Conservation (phyloP, 371 early-diverging fungal genomes). For the Rhizomucor miehei region DNA sequence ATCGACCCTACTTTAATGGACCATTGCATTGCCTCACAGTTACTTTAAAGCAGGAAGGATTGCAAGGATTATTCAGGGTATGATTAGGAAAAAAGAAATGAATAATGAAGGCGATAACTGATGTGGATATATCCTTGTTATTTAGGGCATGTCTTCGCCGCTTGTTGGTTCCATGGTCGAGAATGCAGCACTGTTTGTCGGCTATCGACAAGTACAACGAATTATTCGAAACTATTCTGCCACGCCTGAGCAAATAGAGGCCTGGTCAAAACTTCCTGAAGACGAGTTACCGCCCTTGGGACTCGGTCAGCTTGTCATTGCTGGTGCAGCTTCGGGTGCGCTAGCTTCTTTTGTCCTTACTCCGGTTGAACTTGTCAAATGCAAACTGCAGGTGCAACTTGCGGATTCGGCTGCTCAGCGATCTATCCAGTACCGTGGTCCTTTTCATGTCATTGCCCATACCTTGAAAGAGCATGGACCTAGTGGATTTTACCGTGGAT, state of each 20-base stretch:
- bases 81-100: conserved; percentile 1
- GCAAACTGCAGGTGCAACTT: conserved; percentile 91
- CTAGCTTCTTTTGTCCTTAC: conserved; percentile 87
- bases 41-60: conserved; percentile 70
- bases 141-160: conserved; percentile 87
- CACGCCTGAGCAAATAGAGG: conserved; percentile 18
- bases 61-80: conserved; percentile 79
- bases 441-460: conserved; percentile 68
- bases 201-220: conserved; percentile 82
- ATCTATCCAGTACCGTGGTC: conserved; percentile 55
- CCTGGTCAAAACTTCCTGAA: conserved; percentile 13
- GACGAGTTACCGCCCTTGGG: conserved; percentile 46
- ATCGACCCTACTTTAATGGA: conserved; percentile 69
- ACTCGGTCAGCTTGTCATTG: conserved; percentile 70
- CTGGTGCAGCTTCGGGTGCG: conserved; percentile 87
- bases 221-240: conserved; percentile 51
- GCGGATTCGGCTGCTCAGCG: conserved; percentile 30
- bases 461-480: conserved; percentile 73
- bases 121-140: neutral
- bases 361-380: conserved; percentile 95
- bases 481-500: conserved; percentile 86
- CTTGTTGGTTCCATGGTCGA: conserved; percentile 93
- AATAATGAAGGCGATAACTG: neutral
- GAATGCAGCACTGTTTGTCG: conserved; percentile 88
- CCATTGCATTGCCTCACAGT: conserved; percentile 82